Evolutionary conservation across 2,329 filamentous ascomycete species (phyloP), one percentile per base, ranked within the genome.

Genomic region (Davidsoniella eucalypti): DNA sequence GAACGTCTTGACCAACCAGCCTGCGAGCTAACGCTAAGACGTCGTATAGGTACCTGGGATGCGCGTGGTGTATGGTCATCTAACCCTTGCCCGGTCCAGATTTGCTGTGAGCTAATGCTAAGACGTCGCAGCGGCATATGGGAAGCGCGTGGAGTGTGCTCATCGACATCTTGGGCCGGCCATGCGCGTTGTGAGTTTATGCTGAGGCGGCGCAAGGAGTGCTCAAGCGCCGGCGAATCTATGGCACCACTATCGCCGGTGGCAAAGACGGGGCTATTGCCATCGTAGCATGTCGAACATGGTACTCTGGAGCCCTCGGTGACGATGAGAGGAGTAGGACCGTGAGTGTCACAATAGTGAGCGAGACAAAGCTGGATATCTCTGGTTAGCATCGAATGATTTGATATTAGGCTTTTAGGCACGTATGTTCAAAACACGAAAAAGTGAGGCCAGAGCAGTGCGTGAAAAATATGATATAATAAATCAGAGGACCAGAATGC

Each of bases 341-440:
- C 79, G 64, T 83, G 79, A 55, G 76, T 69, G 62, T 83, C 79
- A 69, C 79, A 83, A 61, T 82, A 82, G 62, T 82, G 78, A 58
- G 79, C 79, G 58, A 83, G 70, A 61, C 77, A 81, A 60, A 82
- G 66, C 78, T 82, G 72, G 52, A 76, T 44, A 42, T 52, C 18
- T 51, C 44, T 52, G 25, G 56, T 55, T 47, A 55, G 50, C 50
- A 49, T 48, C 38, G 41, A 36, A 37, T 21, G 12, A 16, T 26
- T 37, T 12, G 9, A 10, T 12, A 43, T 26, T 9, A 21, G 14
- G 18, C 16, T 10, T 4, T 14, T 47, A 44, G 26, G 40, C 47
- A 39, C 39, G 47, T 40, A 17, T 12, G 16, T 9, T 26, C 26
- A 10, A 41, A 16, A 14, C 14, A 48, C 21, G 21, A 33, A 16